phyloP scores from a whole-genome alignment of 164 flowering plant species.

The Nymphaea colorata region DNA sequence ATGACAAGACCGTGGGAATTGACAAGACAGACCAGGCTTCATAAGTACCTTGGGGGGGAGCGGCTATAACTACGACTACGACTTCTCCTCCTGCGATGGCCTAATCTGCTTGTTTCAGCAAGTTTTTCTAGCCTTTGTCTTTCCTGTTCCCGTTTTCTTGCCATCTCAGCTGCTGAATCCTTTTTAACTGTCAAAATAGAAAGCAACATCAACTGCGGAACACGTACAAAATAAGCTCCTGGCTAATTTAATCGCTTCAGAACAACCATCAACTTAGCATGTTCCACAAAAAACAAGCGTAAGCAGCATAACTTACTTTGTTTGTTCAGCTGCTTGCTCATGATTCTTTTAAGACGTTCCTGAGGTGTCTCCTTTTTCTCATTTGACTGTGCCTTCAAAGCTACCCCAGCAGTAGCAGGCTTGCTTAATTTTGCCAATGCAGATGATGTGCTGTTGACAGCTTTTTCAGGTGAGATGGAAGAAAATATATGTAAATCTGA shows the following conservation, averaged over 20 bases:
- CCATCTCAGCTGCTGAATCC: constrained; percentile 77
- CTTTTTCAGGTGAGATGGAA: background rate
- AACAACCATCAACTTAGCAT: background rate
- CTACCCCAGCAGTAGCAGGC: constrained; percentile 28
- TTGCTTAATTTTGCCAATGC: constrained; percentile 77
- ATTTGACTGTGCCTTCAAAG: constrained; percentile 42
- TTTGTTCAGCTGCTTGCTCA: constrained; percentile 87
- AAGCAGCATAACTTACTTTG: constrained; percentile 47
- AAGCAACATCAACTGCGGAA: background rate
- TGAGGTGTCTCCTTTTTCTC: constrained; percentile 99
- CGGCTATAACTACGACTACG: constrained; percentile 28
- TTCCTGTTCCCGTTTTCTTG: constrained; percentile 90
- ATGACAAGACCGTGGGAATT: background rate
- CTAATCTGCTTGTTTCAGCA: constrained; percentile 71
- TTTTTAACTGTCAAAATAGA: constrained; percentile 55
- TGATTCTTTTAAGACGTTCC: constrained; percentile 93
- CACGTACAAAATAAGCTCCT: background rate
- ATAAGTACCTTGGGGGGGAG: constrained; percentile 69
- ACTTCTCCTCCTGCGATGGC: constrained; percentile 58
- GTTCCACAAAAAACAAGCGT: background rate
- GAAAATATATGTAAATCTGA: background rate
- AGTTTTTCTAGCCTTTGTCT: constrained; percentile 88
- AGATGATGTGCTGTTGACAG: constrained; percentile 57
- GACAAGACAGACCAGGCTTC: background rate
- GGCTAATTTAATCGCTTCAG: background rate